These are phyloP conservation scores for Leptodontidium sp. DNA, from an alignment of 2,329 filamentous ascomycete species.

Conservation along the genomic window DNA sequence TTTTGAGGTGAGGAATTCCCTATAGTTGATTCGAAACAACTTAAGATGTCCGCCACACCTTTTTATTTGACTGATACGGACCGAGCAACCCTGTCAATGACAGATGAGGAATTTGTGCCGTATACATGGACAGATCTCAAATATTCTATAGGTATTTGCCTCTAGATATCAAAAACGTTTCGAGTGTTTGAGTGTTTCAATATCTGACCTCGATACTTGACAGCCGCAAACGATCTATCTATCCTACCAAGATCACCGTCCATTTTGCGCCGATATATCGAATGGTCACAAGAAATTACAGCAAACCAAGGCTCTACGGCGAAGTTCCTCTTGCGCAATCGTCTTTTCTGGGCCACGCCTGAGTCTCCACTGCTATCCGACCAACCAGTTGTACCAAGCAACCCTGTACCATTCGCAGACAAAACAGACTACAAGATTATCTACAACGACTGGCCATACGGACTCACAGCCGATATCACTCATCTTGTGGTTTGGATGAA, in stretches of 20 bases:
- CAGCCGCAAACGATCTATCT: neutral
- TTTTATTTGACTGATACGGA: neutral
- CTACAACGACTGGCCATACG: conserved; percentile 1
- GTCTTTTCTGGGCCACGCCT: neutral
- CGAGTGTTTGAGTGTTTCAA: neutral
- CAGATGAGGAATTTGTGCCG: neutral
- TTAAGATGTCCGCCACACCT: neutral
- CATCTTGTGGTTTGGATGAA: conserved; percentile 7
- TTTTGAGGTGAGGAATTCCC: too few species aligned
- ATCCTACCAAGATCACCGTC: neutral
- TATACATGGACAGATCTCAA: neutral
- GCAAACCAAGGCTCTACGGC: neutral
- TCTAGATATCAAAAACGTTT: too few species aligned
- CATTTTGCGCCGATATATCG: neutral
- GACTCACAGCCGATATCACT: neutral
- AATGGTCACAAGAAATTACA: neutral
- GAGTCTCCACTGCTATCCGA: neutral
- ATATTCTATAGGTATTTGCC: neutral
- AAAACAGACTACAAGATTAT: conserved; percentile 1
- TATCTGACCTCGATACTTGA: neutral
- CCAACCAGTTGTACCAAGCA: neutral
- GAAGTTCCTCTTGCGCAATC: neutral
- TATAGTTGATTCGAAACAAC: neutral
- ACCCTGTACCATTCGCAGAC: neutral
- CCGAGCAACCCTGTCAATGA: neutral